Percentiles rank a stretch among this genome's conserved stretches.
Evolutionary conservation across 768 basidiomycete genomes (phyloP).

Genomic region (Lentinula sp.): DNA sequence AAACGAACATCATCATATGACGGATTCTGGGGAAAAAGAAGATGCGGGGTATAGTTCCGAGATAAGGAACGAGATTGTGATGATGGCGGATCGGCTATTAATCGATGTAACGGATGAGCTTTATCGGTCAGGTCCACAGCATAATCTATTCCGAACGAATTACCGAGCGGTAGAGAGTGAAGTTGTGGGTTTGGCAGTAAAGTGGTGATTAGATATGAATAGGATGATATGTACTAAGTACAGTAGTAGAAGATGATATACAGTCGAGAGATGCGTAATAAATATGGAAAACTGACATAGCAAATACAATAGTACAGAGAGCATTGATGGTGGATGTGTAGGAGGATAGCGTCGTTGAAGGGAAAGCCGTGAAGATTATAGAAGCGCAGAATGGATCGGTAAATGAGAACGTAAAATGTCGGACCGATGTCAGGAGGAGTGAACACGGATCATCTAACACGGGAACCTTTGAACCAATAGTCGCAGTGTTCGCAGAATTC

Average conservation of each 20-base stretch:
- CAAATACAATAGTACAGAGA: constrained; percentile 8
- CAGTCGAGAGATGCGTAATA: background rate
- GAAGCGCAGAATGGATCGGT: background rate
- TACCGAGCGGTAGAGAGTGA: constrained; percentile 87
- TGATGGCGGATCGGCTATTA: constrained; percentile 34
- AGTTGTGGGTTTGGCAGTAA: constrained; percentile 68
- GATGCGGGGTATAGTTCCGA: constrained; percentile 17
- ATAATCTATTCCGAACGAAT: constrained; percentile 62
- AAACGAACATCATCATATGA: constrained; percentile 17
- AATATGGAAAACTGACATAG: constrained; percentile 10
- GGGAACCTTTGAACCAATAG: constrained; percentile 50
- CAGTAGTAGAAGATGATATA: background rate
- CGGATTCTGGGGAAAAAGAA: constrained; percentile 7
- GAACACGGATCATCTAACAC: constrained; percentile 21
- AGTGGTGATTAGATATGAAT: constrained; percentile 42
- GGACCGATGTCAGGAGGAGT: background rate
- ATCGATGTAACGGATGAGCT: constrained; percentile 23
- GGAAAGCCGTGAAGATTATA: background rate
- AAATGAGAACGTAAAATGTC: background rate
- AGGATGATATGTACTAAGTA: constrained; percentile 4
- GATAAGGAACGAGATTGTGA: constrained; percentile 11
- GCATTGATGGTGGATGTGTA: background rate
- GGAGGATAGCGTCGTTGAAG: background rate
- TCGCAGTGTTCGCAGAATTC: constrained; percentile 55
- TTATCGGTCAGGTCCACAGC: constrained; percentile 19